A percentile compares a stretch with the other conserved stretches of the same genome.
Conservation (phyloP, 257 asterid species). For the Plantago ovata region DNA sequence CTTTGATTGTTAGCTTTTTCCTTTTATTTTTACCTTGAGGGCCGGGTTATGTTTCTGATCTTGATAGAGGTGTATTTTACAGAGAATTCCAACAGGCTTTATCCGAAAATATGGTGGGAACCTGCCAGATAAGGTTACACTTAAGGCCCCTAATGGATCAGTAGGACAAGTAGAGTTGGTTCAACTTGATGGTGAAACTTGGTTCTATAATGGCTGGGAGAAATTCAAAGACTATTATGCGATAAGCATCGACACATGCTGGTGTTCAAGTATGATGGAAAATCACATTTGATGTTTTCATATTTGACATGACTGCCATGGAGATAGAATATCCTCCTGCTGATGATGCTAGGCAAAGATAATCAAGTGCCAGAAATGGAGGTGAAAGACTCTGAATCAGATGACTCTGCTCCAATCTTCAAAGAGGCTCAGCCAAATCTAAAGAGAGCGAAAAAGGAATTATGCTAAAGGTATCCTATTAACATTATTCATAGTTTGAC, state of each 20-base stretch:
- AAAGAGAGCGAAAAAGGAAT: not conserved
- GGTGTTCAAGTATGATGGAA: constrained; percentile 21
- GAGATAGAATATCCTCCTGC: constrained; percentile 36
- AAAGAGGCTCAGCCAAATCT: not conserved
- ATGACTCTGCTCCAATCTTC: constrained; percentile 7
- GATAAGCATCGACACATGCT: constrained; percentile 16
- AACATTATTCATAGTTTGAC: not conserved
- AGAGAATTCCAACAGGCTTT: constrained; percentile 33
- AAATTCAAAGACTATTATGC: constrained; percentile 28
- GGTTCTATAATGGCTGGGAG: constrained; percentile 28
- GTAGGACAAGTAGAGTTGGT: constrained; percentile 24
- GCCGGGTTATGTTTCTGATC: not conserved
- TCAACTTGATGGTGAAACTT: constrained; percentile 16
- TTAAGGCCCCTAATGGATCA: constrained; percentile 31
- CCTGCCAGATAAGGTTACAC: constrained; percentile 17
- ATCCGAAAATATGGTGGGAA: constrained; percentile 18
- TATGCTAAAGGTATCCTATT: not conserved
- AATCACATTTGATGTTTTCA: constrained; percentile 26
- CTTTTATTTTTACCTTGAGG: not conserved
- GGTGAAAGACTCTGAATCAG: not conserved
- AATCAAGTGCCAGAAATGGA: not conserved
- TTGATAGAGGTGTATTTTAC: constrained; percentile 1
- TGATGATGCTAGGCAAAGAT: too few relatives aligned
- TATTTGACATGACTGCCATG: constrained; percentile 23
- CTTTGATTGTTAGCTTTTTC: not conserved